phyloP scores from a whole-genome alignment of 331 rosid species.

The Rhamnella rubrinervis region DNA sequence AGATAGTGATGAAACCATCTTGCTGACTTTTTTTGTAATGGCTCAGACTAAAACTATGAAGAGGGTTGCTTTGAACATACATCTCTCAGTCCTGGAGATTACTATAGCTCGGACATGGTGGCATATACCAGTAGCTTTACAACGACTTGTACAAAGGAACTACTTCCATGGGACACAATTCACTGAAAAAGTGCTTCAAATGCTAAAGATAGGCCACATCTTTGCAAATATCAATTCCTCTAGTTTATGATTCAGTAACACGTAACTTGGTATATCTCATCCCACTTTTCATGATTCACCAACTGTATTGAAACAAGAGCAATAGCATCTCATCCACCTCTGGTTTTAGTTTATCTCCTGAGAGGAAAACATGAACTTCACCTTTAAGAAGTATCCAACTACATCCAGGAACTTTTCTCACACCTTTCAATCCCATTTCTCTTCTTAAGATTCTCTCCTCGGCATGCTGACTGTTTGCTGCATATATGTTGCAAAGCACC shows the following conservation, averaged over 20 bases:
- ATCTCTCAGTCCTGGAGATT: no score
- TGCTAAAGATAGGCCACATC: no score
- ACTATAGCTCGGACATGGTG: no score
- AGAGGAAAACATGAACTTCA: constrained; percentile 39
- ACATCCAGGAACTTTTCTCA: constrained; percentile 63
- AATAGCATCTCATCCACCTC: constrained; percentile 33
- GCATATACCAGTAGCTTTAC: no score
- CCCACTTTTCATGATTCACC: constrained; percentile 2
- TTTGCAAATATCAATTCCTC: no score
- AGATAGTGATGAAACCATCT: no score
- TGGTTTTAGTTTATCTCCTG: constrained; percentile 44
- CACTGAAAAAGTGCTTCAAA: no score
- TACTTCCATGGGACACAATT: no score
- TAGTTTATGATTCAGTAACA: neutral
- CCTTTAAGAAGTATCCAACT: constrained; percentile 67
- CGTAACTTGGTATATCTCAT: neutral
- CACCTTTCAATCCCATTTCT: constrained; percentile 61
- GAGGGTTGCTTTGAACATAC: no score
- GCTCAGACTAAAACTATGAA: no score
- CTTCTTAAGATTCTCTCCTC: constrained; percentile 54
- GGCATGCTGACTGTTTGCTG: constrained; percentile 43
- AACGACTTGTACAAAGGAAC: no score
- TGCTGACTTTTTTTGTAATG: no score
- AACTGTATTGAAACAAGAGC: neutral
- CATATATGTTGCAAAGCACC: constrained; percentile 52